Evolutionary conservation across 495 filamentous ascomycete genomes (phyloP).

Genomic region (Letharia lupina): DNA sequence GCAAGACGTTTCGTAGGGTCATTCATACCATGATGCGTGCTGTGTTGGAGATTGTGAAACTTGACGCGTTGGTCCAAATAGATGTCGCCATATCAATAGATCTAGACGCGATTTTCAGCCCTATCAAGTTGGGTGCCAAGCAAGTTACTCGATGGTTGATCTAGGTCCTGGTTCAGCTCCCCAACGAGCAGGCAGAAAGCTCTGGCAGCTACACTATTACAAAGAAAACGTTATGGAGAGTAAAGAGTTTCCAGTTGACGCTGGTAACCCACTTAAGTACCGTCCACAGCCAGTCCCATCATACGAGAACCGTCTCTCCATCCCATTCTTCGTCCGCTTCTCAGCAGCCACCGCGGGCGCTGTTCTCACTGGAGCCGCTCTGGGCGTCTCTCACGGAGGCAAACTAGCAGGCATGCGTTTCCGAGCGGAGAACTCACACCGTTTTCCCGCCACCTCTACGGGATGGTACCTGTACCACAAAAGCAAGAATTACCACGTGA

Average conservation of each 20-base stretch:
- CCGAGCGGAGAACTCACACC: conserved; percentile 90
- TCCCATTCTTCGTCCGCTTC: conserved; percentile 56
- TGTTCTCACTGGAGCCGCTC: conserved; percentile 53
- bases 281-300: conserved; percentile 19
- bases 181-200: neutral
- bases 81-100: neutral
- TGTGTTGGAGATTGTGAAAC: neutral
- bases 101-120: neutral
- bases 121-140: neutral
- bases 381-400: conserved; percentile 67
- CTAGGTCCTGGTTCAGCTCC: neutral
- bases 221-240: neutral
- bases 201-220: neutral
- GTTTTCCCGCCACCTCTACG: conserved; percentile 65
- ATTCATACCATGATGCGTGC: conserved; percentile 12
- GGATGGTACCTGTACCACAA: conserved; percentile 99
- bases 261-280: no score
- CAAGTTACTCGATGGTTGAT: neutral
- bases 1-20: neutral
- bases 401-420: conserved; percentile 69
- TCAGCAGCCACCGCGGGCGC: conserved; percentile 49
- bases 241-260: neutral
- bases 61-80: conserved; percentile 3
- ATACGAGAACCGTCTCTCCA: conserved; percentile 46
- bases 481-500: conserved; percentile 82